Percentiles rank a stretch among this genome's conserved stretches.
phyloP scores from a whole-genome alignment of 1,139 yeast species.

The Kodamaea suecica region DNA sequence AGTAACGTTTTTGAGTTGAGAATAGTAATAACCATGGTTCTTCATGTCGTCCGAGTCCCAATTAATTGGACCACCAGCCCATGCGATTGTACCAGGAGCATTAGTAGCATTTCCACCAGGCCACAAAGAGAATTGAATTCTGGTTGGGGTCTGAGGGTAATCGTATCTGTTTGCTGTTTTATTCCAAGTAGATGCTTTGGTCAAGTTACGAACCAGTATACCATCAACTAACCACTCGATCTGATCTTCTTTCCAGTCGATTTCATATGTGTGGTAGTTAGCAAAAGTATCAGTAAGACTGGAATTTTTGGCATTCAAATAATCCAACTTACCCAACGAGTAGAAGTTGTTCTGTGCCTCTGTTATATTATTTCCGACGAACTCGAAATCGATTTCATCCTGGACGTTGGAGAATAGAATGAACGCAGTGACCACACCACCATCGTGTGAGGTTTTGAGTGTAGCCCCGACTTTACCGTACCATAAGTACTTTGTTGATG shows the following conservation, averaged over 20 bases:
- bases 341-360: constrained; percentile 75
- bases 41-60: constrained; percentile 77
- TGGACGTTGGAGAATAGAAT: constrained; percentile 80
- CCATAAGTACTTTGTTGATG: constrained; percentile 81
- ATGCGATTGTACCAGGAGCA: constrained; percentile 74
- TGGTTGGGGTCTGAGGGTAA: constrained; percentile 90
- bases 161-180: constrained; percentile 53
- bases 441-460: constrained; percentile 68
- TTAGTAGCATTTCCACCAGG: constrained; percentile 76
- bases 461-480: constrained; percentile 75
- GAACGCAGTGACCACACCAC: constrained; percentile 84
- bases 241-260: constrained; percentile 80
- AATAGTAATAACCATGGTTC: constrained; percentile 75
- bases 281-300: constrained; percentile 53
- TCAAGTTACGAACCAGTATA: constrained; percentile 60
- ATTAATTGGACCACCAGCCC: constrained; percentile 92
- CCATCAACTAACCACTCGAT: constrained; percentile 79
- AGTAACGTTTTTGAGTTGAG: constrained; percentile 55
- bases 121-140: constrained; percentile 87
- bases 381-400: constrained; percentile 90
- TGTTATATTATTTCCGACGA: constrained; percentile 68
- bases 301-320: constrained; percentile 53
- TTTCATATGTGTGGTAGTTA: constrained; percentile 70
- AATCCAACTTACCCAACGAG: constrained; percentile 69
- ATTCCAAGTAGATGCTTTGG: constrained; percentile 66